phyloP scores from a whole-genome alignment of 192 early-diverging fungal genomes.

The Coemansia umbellata region DNA sequence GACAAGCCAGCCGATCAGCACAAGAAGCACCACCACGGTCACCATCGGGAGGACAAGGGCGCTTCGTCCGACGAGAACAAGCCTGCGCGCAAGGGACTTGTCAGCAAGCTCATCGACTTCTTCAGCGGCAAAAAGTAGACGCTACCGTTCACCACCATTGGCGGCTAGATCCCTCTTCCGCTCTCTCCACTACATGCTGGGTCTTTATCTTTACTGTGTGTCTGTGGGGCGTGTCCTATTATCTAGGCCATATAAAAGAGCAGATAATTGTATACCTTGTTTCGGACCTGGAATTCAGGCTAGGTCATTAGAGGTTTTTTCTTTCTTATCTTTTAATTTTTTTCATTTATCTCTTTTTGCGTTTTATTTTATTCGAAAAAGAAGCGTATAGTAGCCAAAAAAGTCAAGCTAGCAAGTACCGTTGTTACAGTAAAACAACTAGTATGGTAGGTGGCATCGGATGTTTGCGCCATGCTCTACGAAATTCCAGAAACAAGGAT shows the following conservation, averaged over 20 bases:
- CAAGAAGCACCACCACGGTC: slow-evolving; percentile 32
- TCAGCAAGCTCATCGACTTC: slow-evolving; percentile 47
- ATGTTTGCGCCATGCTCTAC: no score
- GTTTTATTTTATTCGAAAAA: no score
- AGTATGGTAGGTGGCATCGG: no score
- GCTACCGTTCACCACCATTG: no score
- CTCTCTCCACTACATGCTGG: no score
- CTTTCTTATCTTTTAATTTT: slow-evolving; percentile 1
- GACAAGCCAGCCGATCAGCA: background rate
- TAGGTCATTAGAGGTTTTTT: no score
- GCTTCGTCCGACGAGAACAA: slow-evolving; percentile 24
- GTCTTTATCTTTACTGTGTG: background rate
- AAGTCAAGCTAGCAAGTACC: no score
- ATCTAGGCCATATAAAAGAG: background rate
- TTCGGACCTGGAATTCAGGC: no score
- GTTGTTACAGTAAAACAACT: no score
- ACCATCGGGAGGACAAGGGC: slow-evolving; percentile 35
- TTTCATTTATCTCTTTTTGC: background rate
- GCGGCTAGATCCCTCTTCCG: no score
- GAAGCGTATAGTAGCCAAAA: no score
- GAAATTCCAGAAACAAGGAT: slow-evolving; percentile 35
- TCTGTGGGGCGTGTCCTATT: slow-evolving; percentile 1
- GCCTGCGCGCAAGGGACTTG: slow-evolving; percentile 43
- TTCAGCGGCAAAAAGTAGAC: slow-evolving; percentile 45
- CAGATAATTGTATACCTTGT: background rate